phyloP scores from a whole-genome alignment of 208 protist genomes.

The Trypanosoma melophagium region DNA sequence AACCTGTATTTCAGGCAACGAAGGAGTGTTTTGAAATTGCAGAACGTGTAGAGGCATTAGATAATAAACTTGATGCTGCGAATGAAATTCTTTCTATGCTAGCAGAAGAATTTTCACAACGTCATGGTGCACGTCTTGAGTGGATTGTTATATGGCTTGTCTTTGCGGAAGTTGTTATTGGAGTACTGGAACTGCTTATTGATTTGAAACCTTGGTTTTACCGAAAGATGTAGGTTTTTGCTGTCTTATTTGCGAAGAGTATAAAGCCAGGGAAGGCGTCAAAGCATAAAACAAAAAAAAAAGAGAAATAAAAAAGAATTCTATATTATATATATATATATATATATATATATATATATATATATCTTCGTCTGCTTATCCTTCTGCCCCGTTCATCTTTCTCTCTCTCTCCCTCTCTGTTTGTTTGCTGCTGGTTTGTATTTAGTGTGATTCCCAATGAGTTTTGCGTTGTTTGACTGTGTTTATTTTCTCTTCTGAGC shows the following conservation, averaged over 20 bases:
- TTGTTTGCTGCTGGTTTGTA: constrained; percentile 5
- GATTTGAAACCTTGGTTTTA: constrained; percentile 61
- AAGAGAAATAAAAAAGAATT: too few species aligned
- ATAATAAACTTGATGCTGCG: constrained; percentile 73
- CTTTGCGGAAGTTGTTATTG: constrained; percentile 80
- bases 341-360: too few species aligned
- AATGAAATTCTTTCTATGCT: constrained; percentile 82
- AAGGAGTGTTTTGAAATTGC: constrained; percentile 72
- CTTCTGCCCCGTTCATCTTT: not conserved
- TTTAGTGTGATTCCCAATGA: too few species aligned
- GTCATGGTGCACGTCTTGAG: constrained; percentile 69
- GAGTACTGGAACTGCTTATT: constrained; percentile 61
- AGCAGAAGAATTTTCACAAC: constrained; percentile 75
- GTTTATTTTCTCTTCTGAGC: constrained; percentile 17
- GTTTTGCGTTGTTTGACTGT: not conserved
- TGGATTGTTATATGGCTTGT: constrained; percentile 89
- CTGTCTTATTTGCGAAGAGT: too few species aligned
- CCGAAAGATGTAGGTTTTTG: not conserved
- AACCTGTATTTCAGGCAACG: constrained; percentile 75
- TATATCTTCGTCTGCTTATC: too few species aligned
- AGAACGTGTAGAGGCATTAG: constrained; percentile 65
- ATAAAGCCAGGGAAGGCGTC: too few species aligned
- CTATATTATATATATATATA: too few species aligned
- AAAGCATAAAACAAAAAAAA: too few species aligned
- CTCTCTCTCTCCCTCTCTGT: constrained; percentile 10